Evolutionary conservation across 805 yeast species (phyloP), one percentile per base, ranked within the genome.

Genomic region (Nakazawaea siamensis): DNA sequence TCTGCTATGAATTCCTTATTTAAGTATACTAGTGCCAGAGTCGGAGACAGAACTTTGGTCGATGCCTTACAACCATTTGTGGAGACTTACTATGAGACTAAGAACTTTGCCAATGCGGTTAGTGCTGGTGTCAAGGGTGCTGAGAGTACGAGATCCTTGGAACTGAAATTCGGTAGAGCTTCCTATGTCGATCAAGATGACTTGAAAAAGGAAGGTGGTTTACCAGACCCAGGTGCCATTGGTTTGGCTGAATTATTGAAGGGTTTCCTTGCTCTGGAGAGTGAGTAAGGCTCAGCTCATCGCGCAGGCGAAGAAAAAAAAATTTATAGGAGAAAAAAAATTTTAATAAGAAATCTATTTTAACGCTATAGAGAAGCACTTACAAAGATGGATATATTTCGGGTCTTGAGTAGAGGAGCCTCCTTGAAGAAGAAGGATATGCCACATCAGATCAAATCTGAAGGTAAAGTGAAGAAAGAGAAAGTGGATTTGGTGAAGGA

Each of bases 151-250:
- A 76, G 77, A 33, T 62, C 73, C 24, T 60, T 83, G 44, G 79
- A 74, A 44, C 97, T 97, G 29, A 80, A 80, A 47, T 86, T 90
- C 46, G 97, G 97, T 20, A 74, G 97, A 50, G 95, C 97, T 13
- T 80, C 94, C 4, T 90, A 88, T 52, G 96, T 88, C 18, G 66
- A 68, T 42, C 74, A 73, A 40, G 75, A 67, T 10, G 80, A 72
- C 34, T 68, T 76, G 46, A 60, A 63, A 37, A 57, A 55, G 29
- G 68, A 67, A 49, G 86, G 84, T 18, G 84, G 82, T n/a, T 66
- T 87, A 20, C 94, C 95, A 2, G 97, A 88, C 49, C 96, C 97
- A 4, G 97, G 97, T 44, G 96, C 97, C 2, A 74, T 85, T 38
- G 97, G 97, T 3, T 61, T 88, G 17, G 81, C 76, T 24, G 83